phyloP scores from a whole-genome alignment of 2,329 filamentous ascomycete genomes.

The Neofusicoccum sp. region DNA sequence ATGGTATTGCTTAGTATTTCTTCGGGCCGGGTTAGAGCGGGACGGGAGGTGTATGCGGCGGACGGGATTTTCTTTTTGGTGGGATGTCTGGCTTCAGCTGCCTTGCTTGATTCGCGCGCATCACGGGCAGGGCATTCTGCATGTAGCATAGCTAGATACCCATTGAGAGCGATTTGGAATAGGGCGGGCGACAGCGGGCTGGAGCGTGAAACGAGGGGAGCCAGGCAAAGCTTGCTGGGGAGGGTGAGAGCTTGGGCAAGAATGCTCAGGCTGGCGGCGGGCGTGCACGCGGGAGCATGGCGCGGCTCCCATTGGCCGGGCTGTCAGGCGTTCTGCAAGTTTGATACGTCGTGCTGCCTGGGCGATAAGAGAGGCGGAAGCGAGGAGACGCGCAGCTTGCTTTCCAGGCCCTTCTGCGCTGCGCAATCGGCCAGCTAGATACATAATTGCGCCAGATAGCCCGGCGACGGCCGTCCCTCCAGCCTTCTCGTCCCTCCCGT shows the following conservation, averaged over 20 bases:
- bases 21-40: not conserved
- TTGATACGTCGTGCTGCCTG: constrained; percentile 10
- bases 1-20: constrained; percentile 14
- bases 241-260: not conserved
- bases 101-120: not conserved
- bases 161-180: not conserved
- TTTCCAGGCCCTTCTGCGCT: not conserved
- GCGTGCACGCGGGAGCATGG: not conserved
- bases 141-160: constrained; percentile 12
- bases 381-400: constrained; percentile 1
- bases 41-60: not conserved
- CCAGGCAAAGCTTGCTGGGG: not conserved
- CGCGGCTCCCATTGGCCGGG: not conserved
- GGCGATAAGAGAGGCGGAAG: constrained; percentile 13
- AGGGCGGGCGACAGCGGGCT: not conserved
- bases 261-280: not conserved
- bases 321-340: constrained; percentile 4
- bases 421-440: constrained; percentile 8
- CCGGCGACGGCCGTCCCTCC: not conserved
- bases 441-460: not conserved
- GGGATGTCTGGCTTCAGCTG: not conserved
- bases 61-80: not conserved
- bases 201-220: not conserved
- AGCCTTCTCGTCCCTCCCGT: not conserved
- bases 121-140: not conserved